Evolutionary conservation across 257 asterid species (phyloP).

Genomic region (Capsicum baccatum): DNA sequence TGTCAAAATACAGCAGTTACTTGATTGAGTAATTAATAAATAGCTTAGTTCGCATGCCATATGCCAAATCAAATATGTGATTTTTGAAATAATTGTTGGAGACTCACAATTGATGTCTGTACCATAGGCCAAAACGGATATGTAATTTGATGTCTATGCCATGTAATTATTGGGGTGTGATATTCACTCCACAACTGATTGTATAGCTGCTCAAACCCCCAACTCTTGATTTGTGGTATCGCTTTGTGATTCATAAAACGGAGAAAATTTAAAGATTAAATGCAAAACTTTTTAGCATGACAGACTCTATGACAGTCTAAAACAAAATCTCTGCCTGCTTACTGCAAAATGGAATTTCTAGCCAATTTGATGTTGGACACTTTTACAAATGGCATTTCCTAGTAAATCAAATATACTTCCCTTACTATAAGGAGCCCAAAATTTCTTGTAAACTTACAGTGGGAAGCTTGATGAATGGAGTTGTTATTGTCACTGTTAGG

Average conservation of each 20-base stretch:
- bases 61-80: too few relatives aligned
- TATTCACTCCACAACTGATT: neutral
- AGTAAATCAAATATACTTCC: slow-evolving; percentile 3
- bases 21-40: slow-evolving; percentile 5
- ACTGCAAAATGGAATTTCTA: slow-evolving; percentile 23
- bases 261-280: neutral
- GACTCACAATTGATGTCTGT: too few relatives aligned
- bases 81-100: too few relatives aligned
- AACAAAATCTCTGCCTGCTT: neutral
- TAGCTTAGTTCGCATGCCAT: neutral
- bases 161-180: too few relatives aligned
- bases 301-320: slow-evolving; percentile 15
- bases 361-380: neutral
- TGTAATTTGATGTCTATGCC: too few relatives aligned
- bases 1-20: neutral
- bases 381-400: neutral
- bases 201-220: neutral
- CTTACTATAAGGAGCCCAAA: slow-evolving; percentile 11
- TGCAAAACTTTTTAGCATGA: neutral
- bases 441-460: neutral
- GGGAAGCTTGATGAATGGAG: slow-evolving; percentile 1
- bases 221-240: neutral
- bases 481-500: neutral
- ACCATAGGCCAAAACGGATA: too few relatives aligned
- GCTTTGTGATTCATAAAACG: neutral